Evolutionary conservation across 2,329 filamentous ascomycete genomes (phyloP).

Genomic region (Fusarium foetens): DNA sequence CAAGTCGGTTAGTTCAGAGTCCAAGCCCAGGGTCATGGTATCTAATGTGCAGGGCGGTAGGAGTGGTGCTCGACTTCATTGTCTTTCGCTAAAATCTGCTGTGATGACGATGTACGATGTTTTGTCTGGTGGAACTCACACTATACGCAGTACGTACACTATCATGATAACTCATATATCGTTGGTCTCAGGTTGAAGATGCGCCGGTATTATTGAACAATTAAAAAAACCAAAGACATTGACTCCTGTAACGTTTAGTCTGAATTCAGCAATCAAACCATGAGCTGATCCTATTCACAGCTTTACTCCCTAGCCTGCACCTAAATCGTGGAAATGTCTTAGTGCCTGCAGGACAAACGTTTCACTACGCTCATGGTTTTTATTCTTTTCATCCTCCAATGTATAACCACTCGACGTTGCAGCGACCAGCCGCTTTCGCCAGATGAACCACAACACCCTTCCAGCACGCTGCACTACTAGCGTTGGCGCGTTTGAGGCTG

Average conservation of each 20-base stretch:
- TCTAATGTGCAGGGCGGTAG: constrained; percentile 6
- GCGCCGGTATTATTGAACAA: neutral
- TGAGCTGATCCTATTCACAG: constrained; percentile 5
- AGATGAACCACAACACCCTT: neutral
- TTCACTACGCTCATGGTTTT: constrained; percentile 27
- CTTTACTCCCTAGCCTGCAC: neutral
- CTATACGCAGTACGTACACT: neutral
- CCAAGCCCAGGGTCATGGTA: constrained; percentile 27
- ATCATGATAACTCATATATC: constrained; percentile 21
- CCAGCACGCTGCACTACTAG: constrained; percentile 23
- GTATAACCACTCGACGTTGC: constrained; percentile 10
- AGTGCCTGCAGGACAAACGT: constrained; percentile 17
- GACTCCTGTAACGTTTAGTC: neutral
- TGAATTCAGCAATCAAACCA: neutral
- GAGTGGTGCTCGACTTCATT: constrained; percentile 4
- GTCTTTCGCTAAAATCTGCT: constrained; percentile 25
- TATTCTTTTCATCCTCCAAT: constrained; percentile 12
- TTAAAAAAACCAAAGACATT: constrained; percentile 17
- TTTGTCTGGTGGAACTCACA: neutral
- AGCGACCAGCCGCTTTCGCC: neutral
- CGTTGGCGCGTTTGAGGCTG: constrained; percentile 28
- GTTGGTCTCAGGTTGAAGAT: constrained; percentile 14
- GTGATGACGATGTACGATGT: constrained; percentile 2
- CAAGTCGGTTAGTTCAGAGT: constrained; percentile 22
- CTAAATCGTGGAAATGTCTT: constrained; percentile 5